Base-by-base conservation (phyloP, 768 basidiomycete species). In the Glaciozyma martinii region DNA sequence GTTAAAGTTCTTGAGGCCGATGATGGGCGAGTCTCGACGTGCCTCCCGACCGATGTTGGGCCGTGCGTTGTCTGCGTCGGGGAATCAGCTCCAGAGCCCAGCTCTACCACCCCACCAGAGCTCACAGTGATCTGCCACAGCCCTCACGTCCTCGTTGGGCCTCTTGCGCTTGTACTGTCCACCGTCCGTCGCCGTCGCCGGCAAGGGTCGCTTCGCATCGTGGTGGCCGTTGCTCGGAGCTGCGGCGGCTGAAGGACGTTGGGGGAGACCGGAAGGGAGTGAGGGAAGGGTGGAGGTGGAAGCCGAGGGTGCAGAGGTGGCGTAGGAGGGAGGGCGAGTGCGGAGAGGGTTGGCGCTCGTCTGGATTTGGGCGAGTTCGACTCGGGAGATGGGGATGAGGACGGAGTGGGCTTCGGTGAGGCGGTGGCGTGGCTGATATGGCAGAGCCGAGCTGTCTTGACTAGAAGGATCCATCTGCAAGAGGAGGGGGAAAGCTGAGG, bases 1-100 rank as follows among this genome's bases (percentile, higher is more conserved):
- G 79, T 99, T 99, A 79, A 98, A 99, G 75, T 83, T 87, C 77
- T 95, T 97, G 61, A 99, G 83, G 44, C 95, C 95, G 61, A 95
- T 90, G 72, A 98, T 99, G 50, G 92, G 90, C 9, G 93, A 97
- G 23, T 87, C 84, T 68, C 82, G 82, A 40, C 95, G 88, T 72
- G 88, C 85, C 15, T 84, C 80, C 37, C 90, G 84, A 62, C 90
- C 91, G 15, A 94, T 87, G 65, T 99, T 92, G 9, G 92, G 92
- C 16, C 95, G 84, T 19, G 84, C 82, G 76, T 99, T 98, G 77
- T 99, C 94, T 70, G 30, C 13, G 29, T 6, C 2, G 30, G 25
- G 3, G n/a, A 23, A 7, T 42, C 9, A 27, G 37, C 37, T 40
- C 10, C 6, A 33, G 10, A 5, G 10, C 44, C 44, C 16, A 47